Evolutionary conservation across 208 protist species (phyloP).

Genomic region (Naegleria gruberi): DNA sequence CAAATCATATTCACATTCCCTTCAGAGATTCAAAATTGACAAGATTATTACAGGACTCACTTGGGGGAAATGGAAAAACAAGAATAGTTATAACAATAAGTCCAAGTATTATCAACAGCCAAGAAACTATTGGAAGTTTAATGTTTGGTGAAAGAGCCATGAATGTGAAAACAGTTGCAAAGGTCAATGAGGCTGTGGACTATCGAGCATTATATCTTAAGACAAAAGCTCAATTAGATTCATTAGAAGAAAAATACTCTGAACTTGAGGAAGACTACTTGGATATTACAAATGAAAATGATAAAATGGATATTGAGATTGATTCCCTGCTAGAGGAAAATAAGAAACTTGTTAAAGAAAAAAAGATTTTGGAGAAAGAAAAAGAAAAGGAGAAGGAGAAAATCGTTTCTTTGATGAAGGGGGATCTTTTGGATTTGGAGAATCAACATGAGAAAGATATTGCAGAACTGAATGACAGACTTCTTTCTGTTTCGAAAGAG

Average conservation of each 20-base stretch:
- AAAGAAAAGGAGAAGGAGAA: background rate
- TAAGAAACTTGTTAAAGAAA: background rate
- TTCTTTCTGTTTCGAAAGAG: background rate
- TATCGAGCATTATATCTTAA: conserved; percentile 5
- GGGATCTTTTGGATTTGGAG: background rate
- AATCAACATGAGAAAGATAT: background rate
- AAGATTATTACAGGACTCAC: conserved; percentile 42
- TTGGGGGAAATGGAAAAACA: conserved; percentile 42
- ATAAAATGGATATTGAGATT: conserved; percentile 24
- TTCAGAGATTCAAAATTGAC: conserved; percentile 44
- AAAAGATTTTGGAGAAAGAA: background rate
- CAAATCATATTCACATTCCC: conserved; percentile 17
- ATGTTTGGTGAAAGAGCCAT: conserved; percentile 27
- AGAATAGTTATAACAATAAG: conserved; percentile 30
- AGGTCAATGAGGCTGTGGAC: background rate
- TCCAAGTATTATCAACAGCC: conserved; percentile 19
- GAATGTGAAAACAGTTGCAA: conserved; percentile 19
- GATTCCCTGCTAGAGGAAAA: background rate
- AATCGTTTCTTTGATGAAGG: background rate
- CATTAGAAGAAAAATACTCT: conserved; percentile 64
- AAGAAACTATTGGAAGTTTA: conserved; percentile 31
- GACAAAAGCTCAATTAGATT: conserved; percentile 58
- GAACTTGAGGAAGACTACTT: conserved; percentile 34
- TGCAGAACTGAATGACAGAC: background rate
- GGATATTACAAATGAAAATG: conserved; percentile 57